Percentiles rank a stretch among this genome's conserved stretches.
phyloP scores from a whole-genome alignment of 208 protist species.

The Trypanosoma platydactyli region DNA sequence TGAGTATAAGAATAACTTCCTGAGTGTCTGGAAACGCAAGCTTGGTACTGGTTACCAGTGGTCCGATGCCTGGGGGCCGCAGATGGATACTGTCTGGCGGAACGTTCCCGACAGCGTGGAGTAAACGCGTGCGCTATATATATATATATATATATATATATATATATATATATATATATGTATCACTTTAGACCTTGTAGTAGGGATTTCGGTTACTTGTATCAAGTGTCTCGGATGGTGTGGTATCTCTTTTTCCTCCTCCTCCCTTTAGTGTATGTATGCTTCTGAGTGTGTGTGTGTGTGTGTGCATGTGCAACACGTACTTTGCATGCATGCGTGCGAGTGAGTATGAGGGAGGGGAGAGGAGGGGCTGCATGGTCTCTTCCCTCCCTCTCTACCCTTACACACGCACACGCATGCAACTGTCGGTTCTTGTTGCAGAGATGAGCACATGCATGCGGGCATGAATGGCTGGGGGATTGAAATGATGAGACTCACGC shows the following conservation, averaged over 20 bases:
- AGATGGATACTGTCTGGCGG: slow-evolving; percentile 78
- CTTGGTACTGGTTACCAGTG: slow-evolving; percentile 89
- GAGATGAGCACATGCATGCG: too few species aligned
- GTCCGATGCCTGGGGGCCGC: slow-evolving; percentile 82
- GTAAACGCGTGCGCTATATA: slow-evolving; percentile 19
- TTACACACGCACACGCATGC: too few species aligned
- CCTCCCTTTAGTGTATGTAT: slow-evolving; percentile 18
- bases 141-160: slow-evolving; percentile 7
- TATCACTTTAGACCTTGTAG: slow-evolving; percentile 7
- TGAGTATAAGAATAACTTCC: slow-evolving; percentile 81
- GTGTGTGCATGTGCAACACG: not conserved
- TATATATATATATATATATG: slow-evolving; percentile 22
- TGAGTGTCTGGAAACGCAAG: slow-evolving; percentile 85
- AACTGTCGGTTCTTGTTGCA: too few species aligned
- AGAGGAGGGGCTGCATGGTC: too few species aligned
- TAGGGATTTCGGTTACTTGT: not conserved
- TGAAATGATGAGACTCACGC: too few species aligned
- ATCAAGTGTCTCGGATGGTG: not conserved
- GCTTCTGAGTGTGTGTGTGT: slow-evolving; percentile 14
- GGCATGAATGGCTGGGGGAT: too few species aligned
- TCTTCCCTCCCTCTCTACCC: too few species aligned
- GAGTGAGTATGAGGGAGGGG: too few species aligned
- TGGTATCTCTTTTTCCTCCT: slow-evolving; percentile 4
- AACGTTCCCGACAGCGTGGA: slow-evolving; percentile 78
- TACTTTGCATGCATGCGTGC: not conserved